Conservation (phyloP, 345 rosid genomes). For the Hibiscus tridactylites region DNA sequence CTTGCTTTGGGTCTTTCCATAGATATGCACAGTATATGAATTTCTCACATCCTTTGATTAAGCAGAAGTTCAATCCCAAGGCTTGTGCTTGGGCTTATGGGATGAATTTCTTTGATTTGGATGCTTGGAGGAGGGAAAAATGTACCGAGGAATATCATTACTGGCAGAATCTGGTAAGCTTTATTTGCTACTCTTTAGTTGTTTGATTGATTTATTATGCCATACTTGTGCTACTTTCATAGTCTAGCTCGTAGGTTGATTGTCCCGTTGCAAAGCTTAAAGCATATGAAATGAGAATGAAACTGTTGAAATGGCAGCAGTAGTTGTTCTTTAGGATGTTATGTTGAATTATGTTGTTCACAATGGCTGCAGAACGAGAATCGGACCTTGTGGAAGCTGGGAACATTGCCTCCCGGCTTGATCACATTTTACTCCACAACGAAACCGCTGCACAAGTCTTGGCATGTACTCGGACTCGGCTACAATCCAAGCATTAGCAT, state of each 20-base stretch:
- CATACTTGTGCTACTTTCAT: not conserved
- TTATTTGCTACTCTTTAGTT: slow-evolving; percentile 1
- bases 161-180: slow-evolving; percentile 88
- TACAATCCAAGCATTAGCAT: slow-evolving; percentile 91
- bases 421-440: slow-evolving; percentile 92
- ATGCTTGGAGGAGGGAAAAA: slow-evolving; percentile 97
- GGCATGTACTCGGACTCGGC: slow-evolving; percentile 96
- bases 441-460: slow-evolving; percentile 82
- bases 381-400: slow-evolving; percentile 83
- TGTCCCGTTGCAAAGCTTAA: not conserved
- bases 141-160: slow-evolving; percentile 97
- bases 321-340: not conserved
- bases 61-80: slow-evolving; percentile 89
- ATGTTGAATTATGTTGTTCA: not conserved
- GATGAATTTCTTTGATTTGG: slow-evolving; percentile 97
- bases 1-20: slow-evolving; percentile 95
- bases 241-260: not conserved
- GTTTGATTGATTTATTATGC: not conserved
- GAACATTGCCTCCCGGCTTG: slow-evolving; percentile 87
- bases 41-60: slow-evolving; percentile 90
- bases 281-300: not conserved
- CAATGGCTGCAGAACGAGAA: slow-evolving; percentile 71
- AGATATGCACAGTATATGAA: slow-evolving; percentile 96
- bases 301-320: not conserved
- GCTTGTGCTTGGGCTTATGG: slow-evolving; percentile 99